phyloP scores from a whole-genome alignment of 2,329 filamentous ascomycete species.

The Fusarium nygamai region DNA sequence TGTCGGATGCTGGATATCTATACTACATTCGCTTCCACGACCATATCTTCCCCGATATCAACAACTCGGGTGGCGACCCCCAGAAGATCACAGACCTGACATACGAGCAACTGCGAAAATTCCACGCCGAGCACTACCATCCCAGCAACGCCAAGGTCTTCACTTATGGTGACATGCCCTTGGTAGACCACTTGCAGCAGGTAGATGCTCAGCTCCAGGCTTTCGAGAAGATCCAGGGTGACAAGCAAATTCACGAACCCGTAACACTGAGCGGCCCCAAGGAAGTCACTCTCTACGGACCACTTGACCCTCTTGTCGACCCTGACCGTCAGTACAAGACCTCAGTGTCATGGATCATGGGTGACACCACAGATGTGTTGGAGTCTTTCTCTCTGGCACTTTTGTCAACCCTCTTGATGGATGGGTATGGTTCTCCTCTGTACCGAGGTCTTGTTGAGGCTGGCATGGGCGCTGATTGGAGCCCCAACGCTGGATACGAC shows the following conservation, averaged over 20 bases:
- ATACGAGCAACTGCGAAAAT: constrained; percentile 86
- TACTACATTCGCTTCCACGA: constrained; percentile 97
- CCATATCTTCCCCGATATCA: constrained; percentile 90
- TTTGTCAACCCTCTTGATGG: constrained; percentile 84
- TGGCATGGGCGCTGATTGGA: constrained; percentile 91
- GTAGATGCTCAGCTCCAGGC: constrained; percentile 77
- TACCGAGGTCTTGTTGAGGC: constrained; percentile 90
- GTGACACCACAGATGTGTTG: constrained; percentile 81
- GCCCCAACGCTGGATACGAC: constrained; percentile 93
- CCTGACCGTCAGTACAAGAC: constrained; percentile 92
- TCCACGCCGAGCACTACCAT: constrained; percentile 94
- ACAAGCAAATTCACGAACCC: constrained; percentile 79
- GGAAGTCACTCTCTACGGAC: constrained; percentile 78
- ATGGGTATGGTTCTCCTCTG: constrained; percentile 94
- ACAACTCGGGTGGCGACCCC: constrained; percentile 97
- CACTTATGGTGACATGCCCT: constrained; percentile 93
- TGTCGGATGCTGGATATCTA: constrained; percentile 95
- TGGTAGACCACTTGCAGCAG: constrained; percentile 82
- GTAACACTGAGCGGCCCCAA: constrained; percentile 76
- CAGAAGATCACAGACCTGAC: constrained; percentile 96
- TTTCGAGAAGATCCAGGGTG: constrained; percentile 76
- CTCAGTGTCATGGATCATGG: constrained; percentile 91
- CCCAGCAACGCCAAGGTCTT: constrained; percentile 97
- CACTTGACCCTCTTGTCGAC: constrained; percentile 86
- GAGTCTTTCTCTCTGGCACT: constrained; percentile 90